Evolutionary conservation across 2,329 filamentous ascomycete species (phyloP).

Genomic region (Microthyrium microscopicum): DNA sequence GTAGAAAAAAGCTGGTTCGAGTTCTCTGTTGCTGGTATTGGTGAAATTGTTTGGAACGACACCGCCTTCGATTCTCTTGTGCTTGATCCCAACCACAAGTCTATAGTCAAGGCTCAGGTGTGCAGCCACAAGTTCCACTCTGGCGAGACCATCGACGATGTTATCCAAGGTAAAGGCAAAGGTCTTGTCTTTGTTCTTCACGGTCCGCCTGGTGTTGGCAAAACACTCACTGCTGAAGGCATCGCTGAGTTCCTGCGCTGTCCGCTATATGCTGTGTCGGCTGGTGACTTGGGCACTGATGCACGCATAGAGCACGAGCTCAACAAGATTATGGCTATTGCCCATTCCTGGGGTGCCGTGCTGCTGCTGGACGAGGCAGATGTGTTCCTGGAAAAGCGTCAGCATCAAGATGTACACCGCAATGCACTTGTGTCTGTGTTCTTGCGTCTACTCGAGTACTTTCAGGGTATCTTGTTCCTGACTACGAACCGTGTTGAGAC

Average conservation of each 20-base stretch:
- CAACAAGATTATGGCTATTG: constrained; percentile 72
- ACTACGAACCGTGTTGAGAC: constrained; percentile 80
- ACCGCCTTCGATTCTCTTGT: constrained; percentile 71
- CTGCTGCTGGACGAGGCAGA: constrained; percentile 63
- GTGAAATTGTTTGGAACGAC: constrained; percentile 72
- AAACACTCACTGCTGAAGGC: constrained; percentile 74
- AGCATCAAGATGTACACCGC: constrained; percentile 67
- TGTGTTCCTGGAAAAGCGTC: constrained; percentile 53
- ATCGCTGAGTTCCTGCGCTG: constrained; percentile 71
- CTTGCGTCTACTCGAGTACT: constrained; percentile 73
- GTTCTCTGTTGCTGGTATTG: constrained; percentile 62
- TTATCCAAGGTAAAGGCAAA: constrained; percentile 61
- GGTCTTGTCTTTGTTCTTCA: constrained; percentile 71
- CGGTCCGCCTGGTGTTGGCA: constrained; percentile 73
- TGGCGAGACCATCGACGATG: constrained; percentile 62
- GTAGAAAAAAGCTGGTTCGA: constrained; percentile 83
- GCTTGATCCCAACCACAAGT: constrained; percentile 45
- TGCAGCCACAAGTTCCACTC: constrained; percentile 71
- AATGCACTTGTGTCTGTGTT: constrained; percentile 82
- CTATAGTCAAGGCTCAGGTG: constrained; percentile 60
- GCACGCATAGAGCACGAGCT: constrained; percentile 60
- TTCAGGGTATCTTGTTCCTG: constrained; percentile 77
- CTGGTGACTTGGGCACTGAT: constrained; percentile 68
- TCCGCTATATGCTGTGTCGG: constrained; percentile 68
- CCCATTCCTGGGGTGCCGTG: constrained; percentile 73